phyloP scores from a whole-genome alignment of 208 protist genomes.

The Leishmania turanica region DNA sequence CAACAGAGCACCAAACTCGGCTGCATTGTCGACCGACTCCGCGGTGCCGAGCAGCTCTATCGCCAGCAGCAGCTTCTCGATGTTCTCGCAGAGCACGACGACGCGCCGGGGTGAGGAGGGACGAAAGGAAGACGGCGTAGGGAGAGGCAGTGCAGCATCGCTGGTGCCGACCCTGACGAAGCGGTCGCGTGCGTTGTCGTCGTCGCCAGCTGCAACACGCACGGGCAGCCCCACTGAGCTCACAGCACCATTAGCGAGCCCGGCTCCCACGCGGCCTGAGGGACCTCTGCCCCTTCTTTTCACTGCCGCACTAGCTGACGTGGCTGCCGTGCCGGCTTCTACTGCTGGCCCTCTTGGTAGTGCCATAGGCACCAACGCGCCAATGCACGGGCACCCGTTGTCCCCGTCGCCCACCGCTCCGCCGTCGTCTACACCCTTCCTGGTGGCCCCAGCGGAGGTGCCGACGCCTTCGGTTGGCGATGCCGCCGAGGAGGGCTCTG shows the following conservation, averaged over 20 bases:
- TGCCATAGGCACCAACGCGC: neutral
- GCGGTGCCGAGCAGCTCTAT: slow-evolving; percentile 15
- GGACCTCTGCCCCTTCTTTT: neutral
- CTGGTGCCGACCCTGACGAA: neutral
- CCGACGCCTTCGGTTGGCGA: neutral
- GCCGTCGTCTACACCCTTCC: neutral
- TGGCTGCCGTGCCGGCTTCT: neutral
- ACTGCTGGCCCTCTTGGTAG: neutral
- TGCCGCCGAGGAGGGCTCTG: neutral
- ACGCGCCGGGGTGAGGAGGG: neutral
- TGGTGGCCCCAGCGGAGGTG: neutral
- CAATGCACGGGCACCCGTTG: neutral
- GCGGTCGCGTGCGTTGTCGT: neutral
- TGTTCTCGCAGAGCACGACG: slow-evolving; percentile 18
- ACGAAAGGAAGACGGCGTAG: neutral
- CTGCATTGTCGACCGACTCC: neutral
- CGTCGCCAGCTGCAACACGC: neutral
- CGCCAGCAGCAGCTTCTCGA: slow-evolving; percentile 33
- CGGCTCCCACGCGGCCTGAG: neutral
- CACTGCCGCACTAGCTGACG: neutral
- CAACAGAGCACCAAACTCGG: neutral
- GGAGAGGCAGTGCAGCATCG: neutral
- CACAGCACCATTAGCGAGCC: neutral
- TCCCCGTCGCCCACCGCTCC: neutral
- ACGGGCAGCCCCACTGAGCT: no score